Evolutionary conservation across 257 asterid genomes (phyloP), one percentile per base, ranked within the genome.

Genomic region (Phtheirospermum japonicum): DNA sequence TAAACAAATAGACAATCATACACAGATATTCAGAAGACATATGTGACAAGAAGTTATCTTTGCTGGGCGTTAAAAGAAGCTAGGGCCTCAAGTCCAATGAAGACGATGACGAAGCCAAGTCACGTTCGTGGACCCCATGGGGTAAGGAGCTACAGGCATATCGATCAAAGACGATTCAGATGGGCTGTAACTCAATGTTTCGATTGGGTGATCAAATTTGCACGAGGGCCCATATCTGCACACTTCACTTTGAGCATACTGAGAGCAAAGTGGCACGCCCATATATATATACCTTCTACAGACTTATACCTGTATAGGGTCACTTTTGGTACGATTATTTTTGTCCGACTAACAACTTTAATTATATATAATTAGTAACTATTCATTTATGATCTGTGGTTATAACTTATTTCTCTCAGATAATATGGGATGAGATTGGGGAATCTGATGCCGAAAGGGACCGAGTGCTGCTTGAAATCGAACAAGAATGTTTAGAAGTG

Each of bases 211-310:
- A 70, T 90, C 87, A 20, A 87, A 90, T 73, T 77, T 88, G 87
- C 97, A 90, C 0, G 87, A 79, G 4, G 89, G 88, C 63, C 97
- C 97, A 42, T 83, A 90, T 79, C 70, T 82, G 93, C 97, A 90
- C 43, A 79, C 79, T 36, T 95, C 89, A 16, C 80, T 88, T 74
- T 85, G 95, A 45, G 88, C 77, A 34, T 85, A 90, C 77, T 85
- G 91, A 73, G 95, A 82, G 74, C 97, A 90, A 69, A 88, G 65
- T 49, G 87, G 86, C 6, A 81, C 82, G 53, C 91, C 97, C 97
- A n/a, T n/a, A n/a, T n/a, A n/a, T n/a, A n/a, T n/a, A n/a, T n/a
- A n/a, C n/a, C n/a, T n/a, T n/a, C n/a, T n/a, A n/a, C n/a, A n/a
- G n/a, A n/a, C n/a, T n/a, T n/a, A n/a, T n/a, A n/a, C n/a, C n/a